Percentiles rank a stretch among this genome's conserved stretches.
Conservation (phyloP, 1,284 basidiomycete genomes). For the Paramarasmius palmivorus region DNA sequence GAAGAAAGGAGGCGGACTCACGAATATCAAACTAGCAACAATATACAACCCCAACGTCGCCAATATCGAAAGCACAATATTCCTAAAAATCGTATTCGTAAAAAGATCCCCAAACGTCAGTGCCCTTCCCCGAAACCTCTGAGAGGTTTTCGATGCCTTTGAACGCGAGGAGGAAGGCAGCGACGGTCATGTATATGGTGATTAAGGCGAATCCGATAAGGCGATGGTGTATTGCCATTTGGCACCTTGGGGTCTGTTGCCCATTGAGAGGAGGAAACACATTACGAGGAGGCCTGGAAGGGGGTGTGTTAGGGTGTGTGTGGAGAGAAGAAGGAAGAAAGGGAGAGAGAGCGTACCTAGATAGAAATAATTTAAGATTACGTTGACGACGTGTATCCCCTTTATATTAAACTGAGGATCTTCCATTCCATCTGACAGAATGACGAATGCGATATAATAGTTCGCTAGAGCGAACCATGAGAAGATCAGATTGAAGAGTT, state of each 20-base stretch:
- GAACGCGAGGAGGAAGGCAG: conserved; percentile 80
- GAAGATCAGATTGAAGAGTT: conserved; percentile 87
- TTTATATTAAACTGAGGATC: conserved; percentile 56
- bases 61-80: conserved; percentile 83
- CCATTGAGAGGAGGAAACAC: conserved; percentile 90
- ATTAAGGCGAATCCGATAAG: conserved; percentile 85
- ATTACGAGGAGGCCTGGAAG: conserved; percentile 65
- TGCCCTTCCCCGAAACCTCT: conserved; percentile 37
- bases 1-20: too few species aligned
- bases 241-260: conserved; percentile 90
- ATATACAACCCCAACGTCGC: conserved; percentile 88
- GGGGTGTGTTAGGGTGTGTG: neutral
- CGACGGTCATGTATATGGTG: conserved; percentile 89
- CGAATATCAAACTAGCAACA: conserved; percentile 78
- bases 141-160: conserved; percentile 71
- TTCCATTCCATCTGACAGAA: conserved; percentile 75
- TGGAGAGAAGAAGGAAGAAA: neutral
- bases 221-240: conserved; percentile 82
- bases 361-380: conserved; percentile 85
- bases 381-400: conserved; percentile 73
- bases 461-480: conserved; percentile 92
- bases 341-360: conserved; percentile 39
- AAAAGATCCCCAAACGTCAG: conserved; percentile 62
- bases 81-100: conserved; percentile 77
- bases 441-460: conserved; percentile 86